These are phyloP conservation scores for Pichia scutulata DNA, from an alignment of 805 yeast species.

Conservation along the genomic window DNA sequence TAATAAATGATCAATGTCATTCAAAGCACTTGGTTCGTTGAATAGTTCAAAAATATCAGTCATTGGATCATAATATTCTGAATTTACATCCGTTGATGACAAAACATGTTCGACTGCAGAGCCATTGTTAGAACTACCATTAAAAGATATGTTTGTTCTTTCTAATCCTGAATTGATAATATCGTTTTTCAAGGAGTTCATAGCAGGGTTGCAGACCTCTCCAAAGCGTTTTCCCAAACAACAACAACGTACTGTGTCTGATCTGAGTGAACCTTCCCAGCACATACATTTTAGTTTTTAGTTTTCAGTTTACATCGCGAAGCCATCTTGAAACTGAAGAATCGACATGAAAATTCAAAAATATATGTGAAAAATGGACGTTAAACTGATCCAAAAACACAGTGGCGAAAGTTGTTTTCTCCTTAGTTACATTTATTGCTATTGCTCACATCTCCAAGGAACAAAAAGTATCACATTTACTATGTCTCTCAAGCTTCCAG, in stretches of 20 bases:
- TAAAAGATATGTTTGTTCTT: constrained; percentile 1
- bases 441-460: not conserved
- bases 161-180: constrained; percentile 15
- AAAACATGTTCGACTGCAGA: not conserved
- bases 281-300: no score
- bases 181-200: constrained; percentile 19
- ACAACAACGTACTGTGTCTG: not conserved
- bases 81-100: constrained; percentile 21
- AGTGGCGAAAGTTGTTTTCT: not conserved
- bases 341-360: not conserved
- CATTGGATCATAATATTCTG: constrained; percentile 43
- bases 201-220: not conserved
- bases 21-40: constrained; percentile 41
- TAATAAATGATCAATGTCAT: constrained; percentile 43
- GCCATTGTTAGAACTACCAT: not conserved
- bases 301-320: not conserved
- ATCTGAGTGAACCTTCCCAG: not conserved
- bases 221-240: not conserved
- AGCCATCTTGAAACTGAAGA: no score
- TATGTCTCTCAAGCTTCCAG: constrained; percentile 88
- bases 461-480: not conserved
- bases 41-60: constrained; percentile 46
- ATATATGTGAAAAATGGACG: not conserved
- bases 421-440: not conserved
- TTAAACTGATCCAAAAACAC: not conserved